These are phyloP conservation scores for Solanum hybrid DNA, from an alignment of 305 asterid genomes.

Conservation along the genomic window DNA sequence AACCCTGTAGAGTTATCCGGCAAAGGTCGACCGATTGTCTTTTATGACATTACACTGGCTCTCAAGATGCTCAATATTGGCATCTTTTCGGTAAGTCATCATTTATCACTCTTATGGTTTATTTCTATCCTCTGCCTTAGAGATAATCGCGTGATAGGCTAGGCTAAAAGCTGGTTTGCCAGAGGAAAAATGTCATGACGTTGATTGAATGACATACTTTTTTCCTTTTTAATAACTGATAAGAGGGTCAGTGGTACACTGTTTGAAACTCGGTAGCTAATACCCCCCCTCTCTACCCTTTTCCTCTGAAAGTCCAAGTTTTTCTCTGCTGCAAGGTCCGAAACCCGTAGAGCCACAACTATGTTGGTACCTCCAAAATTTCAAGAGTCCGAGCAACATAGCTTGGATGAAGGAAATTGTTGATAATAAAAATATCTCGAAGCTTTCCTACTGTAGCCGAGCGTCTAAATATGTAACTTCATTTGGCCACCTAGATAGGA, in stretches of 20 bases:
- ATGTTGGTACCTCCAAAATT: background rate
- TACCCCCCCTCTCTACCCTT: background rate
- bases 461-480: background rate
- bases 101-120: background rate
- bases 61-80: constrained; percentile 63
- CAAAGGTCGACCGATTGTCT: constrained; percentile 71
- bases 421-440: background rate
- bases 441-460: background rate
- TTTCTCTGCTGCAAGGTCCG: background rate
- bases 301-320: background rate
- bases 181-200: background rate
- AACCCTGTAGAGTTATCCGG: constrained; percentile 70
- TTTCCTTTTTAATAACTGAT: background rate
- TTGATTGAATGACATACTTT: background rate
- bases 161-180: background rate
- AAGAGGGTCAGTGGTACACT: background rate
- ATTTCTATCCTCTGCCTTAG: background rate
- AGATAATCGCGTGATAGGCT: background rate
- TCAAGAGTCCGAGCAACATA: background rate
- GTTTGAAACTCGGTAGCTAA: background rate
- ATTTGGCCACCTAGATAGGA: background rate
- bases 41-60: constrained; percentile 72
- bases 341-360: background rate
- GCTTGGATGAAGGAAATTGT: background rate
- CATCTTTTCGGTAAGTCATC: constrained; percentile 52